Base-by-base conservation (phyloP, 2,329 filamentous ascomycete species). In the Penicillium sp. region DNA sequence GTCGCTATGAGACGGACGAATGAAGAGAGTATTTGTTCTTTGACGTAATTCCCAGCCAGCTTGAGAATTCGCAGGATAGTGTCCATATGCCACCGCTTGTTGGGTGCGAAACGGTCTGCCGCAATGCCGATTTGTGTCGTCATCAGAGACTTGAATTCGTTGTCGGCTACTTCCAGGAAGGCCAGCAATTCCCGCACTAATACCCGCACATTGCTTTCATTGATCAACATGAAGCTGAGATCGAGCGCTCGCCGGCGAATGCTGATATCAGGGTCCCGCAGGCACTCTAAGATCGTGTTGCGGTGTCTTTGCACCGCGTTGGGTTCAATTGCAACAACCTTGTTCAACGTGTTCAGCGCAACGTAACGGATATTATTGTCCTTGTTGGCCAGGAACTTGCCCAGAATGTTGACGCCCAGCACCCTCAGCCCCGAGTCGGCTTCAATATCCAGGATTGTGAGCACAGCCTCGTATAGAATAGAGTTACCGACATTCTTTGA, bases 331-430 rank as follows among this genome's bases (percentile, higher is more conserved):
- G 93, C 93, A 39, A 99, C 93, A 14, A 99, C 93, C 72, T 96
- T 97, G 74, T 96, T 95, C 41, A 99, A 77, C 0, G 93, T 99
- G 72, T 99, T 99, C 43, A 99, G 78, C 14, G 93, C 93, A 43
- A 99, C 93, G 66, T 99, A 99, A 70, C 93, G 87, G 63, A 99
- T 99, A 68, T 99, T 99, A 78, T 99, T 99, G 73, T 99, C 93
- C 61, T 92, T 86, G 76, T 99, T 99, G n/a, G 91, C 86, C 54
- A 99, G 75, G 74, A 99, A 99, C 69, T 97, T 99, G 68, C 95
- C 93, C 19, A 99, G 82, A 58, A 99, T 99, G 68, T 99, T 99
- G 61, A 99, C 93, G 64, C 93, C 93, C 22, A 99, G 80, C 18
- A 99, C 93, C 42, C 95, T 81, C 55, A 99, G 75, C 30, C 93